Evolutionary conservation across 768 basidiomycete species (phyloP), one percentile per base, ranked within the genome.

Genomic region (Amanita molliuscula): DNA sequence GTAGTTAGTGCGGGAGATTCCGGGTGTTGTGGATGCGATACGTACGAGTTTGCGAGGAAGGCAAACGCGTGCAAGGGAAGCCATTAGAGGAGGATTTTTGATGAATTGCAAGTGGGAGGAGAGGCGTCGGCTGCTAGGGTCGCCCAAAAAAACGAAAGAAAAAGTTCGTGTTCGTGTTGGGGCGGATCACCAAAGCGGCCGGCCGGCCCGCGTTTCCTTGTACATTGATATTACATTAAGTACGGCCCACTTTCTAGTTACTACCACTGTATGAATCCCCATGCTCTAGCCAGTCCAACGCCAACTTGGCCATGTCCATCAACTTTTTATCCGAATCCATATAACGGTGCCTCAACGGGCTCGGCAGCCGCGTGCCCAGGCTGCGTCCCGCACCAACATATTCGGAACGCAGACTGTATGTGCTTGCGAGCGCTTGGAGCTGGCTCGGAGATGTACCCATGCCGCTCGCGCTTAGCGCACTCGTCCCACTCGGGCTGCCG

Each of bases 321-420:
- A 15, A 83, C 77, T 82, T 78, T 58, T 67, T 67, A 58, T 84
- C 82, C 34, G 79, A 79, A 53, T 82, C 82, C 50, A 74, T 63
- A 13, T 69, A 38, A 16, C 16, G 48, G 5, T 40, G 20, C 31
- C 51, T 51, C 43, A 36, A 25, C 42, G 36, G 36, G 37, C 28
- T 50, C 40, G 35, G 48, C 46, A 50, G 44, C 33, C 50, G 34
- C 38, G 33, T 31, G 38, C 23, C 33, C 43, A 50, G 66, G 47
- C 70, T 67, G 47, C 64, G 66, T 44, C 70, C 62, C 2, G 18
- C 48, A 37, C 50, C 41, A 48, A 34, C 41, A 13, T 47, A 31
- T 40, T 23, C 44, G 31, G 23, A 46, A 29, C 50, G 44, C 36
- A 26, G 31, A 35, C 38, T 23, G 9, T 40, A 23, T 20, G 38